Percentiles rank a stretch among this genome's conserved stretches.
Conservation (phyloP, 2,329 filamentous ascomycete species). For the Penicillium sp. region DNA sequence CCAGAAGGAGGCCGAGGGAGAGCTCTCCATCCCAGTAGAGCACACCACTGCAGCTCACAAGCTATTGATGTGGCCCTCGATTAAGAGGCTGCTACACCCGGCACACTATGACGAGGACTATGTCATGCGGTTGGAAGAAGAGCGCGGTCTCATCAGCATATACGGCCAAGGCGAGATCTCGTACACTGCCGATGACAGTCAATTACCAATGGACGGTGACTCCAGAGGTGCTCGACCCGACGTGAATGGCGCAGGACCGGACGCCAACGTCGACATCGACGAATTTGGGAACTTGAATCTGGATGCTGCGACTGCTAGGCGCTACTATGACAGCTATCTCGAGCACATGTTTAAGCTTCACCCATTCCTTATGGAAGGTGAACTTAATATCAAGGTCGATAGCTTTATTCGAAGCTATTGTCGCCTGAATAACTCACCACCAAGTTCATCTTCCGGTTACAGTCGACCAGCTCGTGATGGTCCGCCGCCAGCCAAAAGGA, state of each 20-base stretch:
- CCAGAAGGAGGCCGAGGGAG: constrained; percentile 37
- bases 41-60: constrained; percentile 86
- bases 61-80: constrained; percentile 63
- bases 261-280: constrained; percentile 44
- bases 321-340: constrained; percentile 49
- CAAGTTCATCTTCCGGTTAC: neutral
- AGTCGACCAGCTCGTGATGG: constrained; percentile 15
- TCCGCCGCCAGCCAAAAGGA: constrained; percentile 31
- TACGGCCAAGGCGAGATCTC: constrained; percentile 71
- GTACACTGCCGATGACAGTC: constrained; percentile 47
- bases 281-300: constrained; percentile 46
- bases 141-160: constrained; percentile 62
- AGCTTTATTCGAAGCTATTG: constrained; percentile 45
- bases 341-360: constrained; percentile 55
- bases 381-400: constrained; percentile 46
- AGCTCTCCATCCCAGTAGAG: constrained; percentile 67
- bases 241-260: constrained; percentile 16
- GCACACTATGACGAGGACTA: constrained; percentile 57
- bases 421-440: constrained; percentile 16
- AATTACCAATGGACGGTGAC: constrained; percentile 26
- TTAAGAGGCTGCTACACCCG: constrained; percentile 53
- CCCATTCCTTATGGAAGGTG: constrained; percentile 52
- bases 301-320: constrained; percentile 43
- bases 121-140: constrained; percentile 66
- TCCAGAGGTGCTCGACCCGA: constrained; percentile 6